Conservation (phyloP, 805 yeast genomes). For the Lachancea mirantina region DNA sequence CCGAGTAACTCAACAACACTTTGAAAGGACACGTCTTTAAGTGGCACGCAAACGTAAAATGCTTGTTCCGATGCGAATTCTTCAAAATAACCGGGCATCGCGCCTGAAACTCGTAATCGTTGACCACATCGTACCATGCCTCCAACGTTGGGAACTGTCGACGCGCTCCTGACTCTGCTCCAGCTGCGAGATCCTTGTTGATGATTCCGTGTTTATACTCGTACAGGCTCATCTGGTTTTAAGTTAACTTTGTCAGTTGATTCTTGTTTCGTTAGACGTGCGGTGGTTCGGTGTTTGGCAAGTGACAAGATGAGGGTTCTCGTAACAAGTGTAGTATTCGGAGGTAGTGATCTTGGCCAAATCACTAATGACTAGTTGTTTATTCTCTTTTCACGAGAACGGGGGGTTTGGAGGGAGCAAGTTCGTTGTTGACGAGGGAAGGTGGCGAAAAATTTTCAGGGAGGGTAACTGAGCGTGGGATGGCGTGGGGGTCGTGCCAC, state of each 20-base stretch:
- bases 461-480: not conserved
- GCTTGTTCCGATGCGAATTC: conserved; percentile 31
- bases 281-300: conserved; percentile 1
- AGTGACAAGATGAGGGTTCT: conserved; percentile 1
- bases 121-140: conserved; percentile 30
- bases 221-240: conserved; percentile 20
- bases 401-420: no score
- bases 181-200: conserved; percentile 25
- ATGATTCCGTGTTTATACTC: conserved; percentile 32
- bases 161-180: conserved; percentile 18
- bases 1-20: conserved; percentile 28
- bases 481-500: not conserved
- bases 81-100: conserved; percentile 32
- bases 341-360: not conserved
- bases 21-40: conserved; percentile 30
- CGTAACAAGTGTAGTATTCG: conserved; percentile 5
- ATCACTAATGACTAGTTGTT: no score
- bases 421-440: no score
- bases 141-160: conserved; percentile 25
- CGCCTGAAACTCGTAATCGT: conserved; percentile 32
- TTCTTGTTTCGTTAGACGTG: conserved; percentile 7
- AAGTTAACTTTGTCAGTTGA: not conserved
- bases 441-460: conserved; percentile 1
- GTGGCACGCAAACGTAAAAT: conserved; percentile 33
- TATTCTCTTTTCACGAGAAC: no score